phyloP scores from a whole-genome alignment of 2,329 filamentous ascomycete genomes.

The Metarhizium robertsii region DNA sequence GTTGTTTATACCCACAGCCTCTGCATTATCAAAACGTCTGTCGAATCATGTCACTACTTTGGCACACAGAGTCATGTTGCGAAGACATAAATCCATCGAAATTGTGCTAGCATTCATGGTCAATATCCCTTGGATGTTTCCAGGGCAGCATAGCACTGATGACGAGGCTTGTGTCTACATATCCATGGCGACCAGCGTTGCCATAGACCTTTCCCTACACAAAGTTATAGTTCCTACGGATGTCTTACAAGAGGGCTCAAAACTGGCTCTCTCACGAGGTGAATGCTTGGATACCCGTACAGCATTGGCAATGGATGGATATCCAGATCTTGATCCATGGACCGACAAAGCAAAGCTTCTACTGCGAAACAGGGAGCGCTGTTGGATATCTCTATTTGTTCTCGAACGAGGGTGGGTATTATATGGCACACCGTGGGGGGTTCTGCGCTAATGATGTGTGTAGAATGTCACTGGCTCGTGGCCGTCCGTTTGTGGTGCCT shows the following conservation, averaged over 20 bases:
- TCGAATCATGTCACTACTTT: constrained; percentile 55
- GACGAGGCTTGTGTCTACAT: constrained; percentile 67
- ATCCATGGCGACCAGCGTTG: constrained; percentile 59
- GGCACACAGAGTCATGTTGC: constrained; percentile 50
- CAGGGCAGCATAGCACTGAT: constrained; percentile 57
- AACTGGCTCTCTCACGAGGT: constrained; percentile 44
- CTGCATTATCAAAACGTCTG: constrained; percentile 55
- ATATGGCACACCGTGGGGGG: not conserved
- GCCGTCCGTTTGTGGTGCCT: constrained; percentile 59
- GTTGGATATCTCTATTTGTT: constrained; percentile 64
- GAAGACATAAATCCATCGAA: constrained; percentile 59
- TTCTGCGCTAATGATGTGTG: not conserved
- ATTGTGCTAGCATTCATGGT: constrained; percentile 69
- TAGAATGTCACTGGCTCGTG: constrained; percentile 58
- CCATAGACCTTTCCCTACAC: constrained; percentile 59
- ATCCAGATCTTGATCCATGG: constrained; percentile 49
- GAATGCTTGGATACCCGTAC: constrained; percentile 60
- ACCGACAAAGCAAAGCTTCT: constrained; percentile 53
- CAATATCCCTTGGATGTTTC: constrained; percentile 68
- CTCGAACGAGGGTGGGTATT: constrained; percentile 52
- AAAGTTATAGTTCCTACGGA: constrained; percentile 53
- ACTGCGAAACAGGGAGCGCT: constrained; percentile 55
- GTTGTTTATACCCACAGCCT: constrained; percentile 54
- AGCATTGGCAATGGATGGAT: constrained; percentile 59
- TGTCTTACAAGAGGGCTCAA: constrained; percentile 34